A percentile compares a stretch with the other conserved stretches of the same genome.
phyloP scores from a whole-genome alignment of 495 filamentous ascomycete genomes.

The Peziza echinospora region DNA sequence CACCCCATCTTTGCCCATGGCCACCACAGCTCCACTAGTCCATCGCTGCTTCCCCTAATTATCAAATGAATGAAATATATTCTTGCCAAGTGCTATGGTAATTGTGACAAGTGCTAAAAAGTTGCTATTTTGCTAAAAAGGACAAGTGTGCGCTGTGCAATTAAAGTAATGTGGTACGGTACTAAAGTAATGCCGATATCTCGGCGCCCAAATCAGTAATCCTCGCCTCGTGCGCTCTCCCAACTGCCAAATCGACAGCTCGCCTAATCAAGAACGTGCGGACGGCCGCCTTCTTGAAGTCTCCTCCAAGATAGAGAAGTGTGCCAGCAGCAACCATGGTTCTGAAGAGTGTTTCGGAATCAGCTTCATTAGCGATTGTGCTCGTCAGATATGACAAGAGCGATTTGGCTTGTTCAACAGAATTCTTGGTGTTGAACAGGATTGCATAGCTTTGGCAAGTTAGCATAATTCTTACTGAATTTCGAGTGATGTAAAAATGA shows the following conservation, averaged over 20 bases:
- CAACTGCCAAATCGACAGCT: slow-evolving; percentile 24
- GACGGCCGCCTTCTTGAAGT: slow-evolving; percentile 26
- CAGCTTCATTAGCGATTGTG: slow-evolving; percentile 40
- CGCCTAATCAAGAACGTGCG: slow-evolving; percentile 26
- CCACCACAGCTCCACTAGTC: no score
- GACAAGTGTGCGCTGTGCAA: no score
- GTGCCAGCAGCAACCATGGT: slow-evolving; percentile 69
- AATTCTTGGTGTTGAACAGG: slow-evolving; percentile 17
- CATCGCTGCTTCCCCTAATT: no score
- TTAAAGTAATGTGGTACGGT: no score
- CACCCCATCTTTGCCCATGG: no score
- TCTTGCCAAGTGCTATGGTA: no score
- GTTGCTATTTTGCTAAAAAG: no score
- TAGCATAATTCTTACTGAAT: background rate
- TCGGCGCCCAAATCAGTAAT: slow-evolving; percentile 37
- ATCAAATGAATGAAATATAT: no score
- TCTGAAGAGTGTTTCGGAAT: slow-evolving; percentile 66
- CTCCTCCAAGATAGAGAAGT: slow-evolving; percentile 33
- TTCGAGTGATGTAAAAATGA: slow-evolving; percentile 13
- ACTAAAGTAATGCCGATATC: slow-evolving; percentile 30
- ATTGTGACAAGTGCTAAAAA: no score
- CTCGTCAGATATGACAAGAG: slow-evolving; percentile 41
- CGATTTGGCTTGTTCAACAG: slow-evolving; percentile 34
- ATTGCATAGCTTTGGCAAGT: slow-evolving; percentile 17
- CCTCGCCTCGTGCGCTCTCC: slow-evolving; percentile 31